Evolutionary conservation across 2,329 filamentous ascomycete species (phyloP).

Genomic region (Coniosporium tulheliwenetii): DNA sequence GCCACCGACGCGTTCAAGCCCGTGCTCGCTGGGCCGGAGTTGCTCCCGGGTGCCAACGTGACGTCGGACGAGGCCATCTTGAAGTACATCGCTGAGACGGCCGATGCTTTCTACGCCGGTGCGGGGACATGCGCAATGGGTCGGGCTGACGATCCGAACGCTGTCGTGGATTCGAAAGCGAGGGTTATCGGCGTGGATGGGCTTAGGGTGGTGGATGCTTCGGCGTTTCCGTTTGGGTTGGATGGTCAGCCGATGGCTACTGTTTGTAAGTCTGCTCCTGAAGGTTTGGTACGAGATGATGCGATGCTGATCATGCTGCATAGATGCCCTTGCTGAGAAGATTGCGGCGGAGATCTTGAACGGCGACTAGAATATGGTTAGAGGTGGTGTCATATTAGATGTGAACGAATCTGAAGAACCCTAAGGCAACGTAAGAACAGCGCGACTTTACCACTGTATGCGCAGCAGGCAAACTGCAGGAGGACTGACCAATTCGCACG

Average conservation of each 20-base stretch:
- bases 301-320: constrained; percentile 9
- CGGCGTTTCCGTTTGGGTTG: constrained; percentile 15
- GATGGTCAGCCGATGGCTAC: constrained; percentile 23
- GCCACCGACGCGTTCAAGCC: neutral
- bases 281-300: no score
- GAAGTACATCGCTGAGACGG: constrained; percentile 13
- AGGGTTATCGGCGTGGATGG: constrained; percentile 20
- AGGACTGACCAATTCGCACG: no score
- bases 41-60: constrained; percentile 20
- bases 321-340: constrained; percentile 16
- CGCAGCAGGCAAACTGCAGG: no score
- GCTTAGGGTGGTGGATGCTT: constrained; percentile 22
- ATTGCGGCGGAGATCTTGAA: constrained; percentile 12
- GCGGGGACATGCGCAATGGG: constrained; percentile 20
- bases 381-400: no score
- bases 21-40: constrained; percentile 19
- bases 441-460: no score
- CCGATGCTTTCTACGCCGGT: constrained; percentile 1
- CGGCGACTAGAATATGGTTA: no score
- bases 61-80: constrained; percentile 28
- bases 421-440: no score
- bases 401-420: no score
- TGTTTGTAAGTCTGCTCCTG: no score
- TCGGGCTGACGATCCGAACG: constrained; percentile 13
- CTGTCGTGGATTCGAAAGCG: constrained; percentile 20